Evolutionary conservation across 2,329 filamentous ascomycete genomes (phyloP).

Genomic region (Thielaviopsis populi): DNA sequence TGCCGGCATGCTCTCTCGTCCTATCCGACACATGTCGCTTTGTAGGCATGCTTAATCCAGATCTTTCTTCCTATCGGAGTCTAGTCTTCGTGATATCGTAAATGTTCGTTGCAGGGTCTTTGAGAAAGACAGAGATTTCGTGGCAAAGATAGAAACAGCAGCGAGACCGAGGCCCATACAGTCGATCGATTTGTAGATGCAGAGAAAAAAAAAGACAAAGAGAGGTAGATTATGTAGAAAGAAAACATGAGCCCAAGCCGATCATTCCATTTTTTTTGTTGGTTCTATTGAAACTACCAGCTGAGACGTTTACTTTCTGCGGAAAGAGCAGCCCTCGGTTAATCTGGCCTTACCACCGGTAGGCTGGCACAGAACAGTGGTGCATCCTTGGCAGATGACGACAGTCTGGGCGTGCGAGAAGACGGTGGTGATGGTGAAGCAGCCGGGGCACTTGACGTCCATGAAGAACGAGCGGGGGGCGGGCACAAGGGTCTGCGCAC

Average conservation of each 20-base stretch:
- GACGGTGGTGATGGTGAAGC: slow-evolving; percentile 99
- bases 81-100: background rate
- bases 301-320: slow-evolving; percentile 75
- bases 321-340: slow-evolving; percentile 99
- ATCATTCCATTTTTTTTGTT: slow-evolving; percentile 18
- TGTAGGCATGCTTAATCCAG: background rate
- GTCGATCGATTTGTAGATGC: background rate
- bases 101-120: slow-evolving; percentile 1
- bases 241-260: slow-evolving; percentile 17
- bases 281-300: slow-evolving; percentile 23
- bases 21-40: no score
- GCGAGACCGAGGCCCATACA: background rate
- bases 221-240: slow-evolving; percentile 23
- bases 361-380: slow-evolving; percentile 97
- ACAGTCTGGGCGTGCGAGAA: slow-evolving; percentile 99
- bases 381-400: slow-evolving; percentile 99
- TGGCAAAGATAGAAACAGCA: background rate
- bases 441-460: slow-evolving; percentile 99
- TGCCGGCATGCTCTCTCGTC: no score
- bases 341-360: slow-evolving; percentile 98
- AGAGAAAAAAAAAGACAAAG: slow-evolving; percentile 23
- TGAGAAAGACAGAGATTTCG: background rate
- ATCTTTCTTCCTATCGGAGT: background rate
- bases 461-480: slow-evolving; percentile 99
- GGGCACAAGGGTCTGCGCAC: slow-evolving; percentile 69